phyloP scores from a whole-genome alignment of 108 stramenopile genomes.

The Fistulifera solaris region DNA sequence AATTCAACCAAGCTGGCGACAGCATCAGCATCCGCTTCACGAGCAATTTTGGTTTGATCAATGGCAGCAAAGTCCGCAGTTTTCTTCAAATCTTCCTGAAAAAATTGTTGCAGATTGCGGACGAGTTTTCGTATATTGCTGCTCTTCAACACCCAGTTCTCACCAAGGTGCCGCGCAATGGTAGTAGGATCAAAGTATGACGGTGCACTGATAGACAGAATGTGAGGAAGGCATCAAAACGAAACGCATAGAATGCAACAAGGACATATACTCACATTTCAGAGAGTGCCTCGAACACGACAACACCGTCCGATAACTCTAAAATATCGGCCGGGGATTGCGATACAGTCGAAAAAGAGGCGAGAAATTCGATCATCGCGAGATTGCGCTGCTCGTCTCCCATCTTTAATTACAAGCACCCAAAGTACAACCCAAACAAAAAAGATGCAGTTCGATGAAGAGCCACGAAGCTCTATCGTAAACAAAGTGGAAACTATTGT shows the following conservation, averaged over 20 bases:
- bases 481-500: background rate
- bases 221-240: background rate
- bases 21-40: slow-evolving; percentile 35
- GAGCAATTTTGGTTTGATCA: slow-evolving; percentile 33
- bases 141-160: slow-evolving; percentile 79
- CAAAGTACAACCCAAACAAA: background rate
- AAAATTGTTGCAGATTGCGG: slow-evolving; percentile 69
- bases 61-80: slow-evolving; percentile 49
- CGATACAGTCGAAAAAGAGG: slow-evolving; percentile 49
- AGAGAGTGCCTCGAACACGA: slow-evolving; percentile 73
- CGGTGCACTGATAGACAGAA: slow-evolving; percentile 34
- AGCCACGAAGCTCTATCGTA: background rate
- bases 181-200: slow-evolving; percentile 81
- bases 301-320: slow-evolving; percentile 64
- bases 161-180: slow-evolving; percentile 72
- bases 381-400: slow-evolving; percentile 26
- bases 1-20: slow-evolving; percentile 63
- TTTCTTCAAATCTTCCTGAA: slow-evolving; percentile 61
- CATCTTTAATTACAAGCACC: no score
- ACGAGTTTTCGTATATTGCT: slow-evolving; percentile 79
- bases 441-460: background rate
- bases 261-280: slow-evolving; percentile 81
- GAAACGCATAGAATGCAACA: no score
- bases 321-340: slow-evolving; percentile 40
- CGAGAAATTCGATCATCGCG: slow-evolving; percentile 62